Evolutionary conservation across 495 filamentous ascomycete genomes (phyloP).

Genomic region (Umbilicaria muhlenbergii): DNA sequence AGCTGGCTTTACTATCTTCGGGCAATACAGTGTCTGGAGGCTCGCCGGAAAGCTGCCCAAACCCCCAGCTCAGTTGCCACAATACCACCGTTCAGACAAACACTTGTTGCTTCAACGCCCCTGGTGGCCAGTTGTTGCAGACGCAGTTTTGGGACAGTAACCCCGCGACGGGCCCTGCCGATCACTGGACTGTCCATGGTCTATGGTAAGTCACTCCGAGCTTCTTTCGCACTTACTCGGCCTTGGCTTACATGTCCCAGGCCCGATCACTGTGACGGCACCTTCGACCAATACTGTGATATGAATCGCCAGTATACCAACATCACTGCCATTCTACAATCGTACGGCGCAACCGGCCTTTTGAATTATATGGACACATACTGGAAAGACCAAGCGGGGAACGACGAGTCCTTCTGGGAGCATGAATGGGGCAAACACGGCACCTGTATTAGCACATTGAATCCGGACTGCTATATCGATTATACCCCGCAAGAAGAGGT

Average conservation of each 20-base stretch:
- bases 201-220: constrained; percentile 38
- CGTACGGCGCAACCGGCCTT: constrained; percentile 43
- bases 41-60: constrained; percentile 25
- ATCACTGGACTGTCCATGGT: constrained; percentile 83
- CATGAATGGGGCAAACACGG: constrained; percentile 86
- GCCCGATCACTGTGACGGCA: constrained; percentile 82
- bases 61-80: constrained; percentile 41
- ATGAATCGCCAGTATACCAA: constrained; percentile 49
- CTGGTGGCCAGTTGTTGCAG: constrained; percentile 61
- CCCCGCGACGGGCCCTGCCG: constrained; percentile 50
- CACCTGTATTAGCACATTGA: constrained; percentile 43
- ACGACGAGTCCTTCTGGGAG: constrained; percentile 58
- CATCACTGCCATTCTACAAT: constrained; percentile 49
- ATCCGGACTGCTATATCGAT: constrained; percentile 53
- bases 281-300: constrained; percentile 61
- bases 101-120: constrained; percentile 72
- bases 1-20: neutral
- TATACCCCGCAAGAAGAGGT: constrained; percentile 49
- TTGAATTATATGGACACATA: constrained; percentile 61
- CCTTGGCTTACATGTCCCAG: constrained; percentile 11
- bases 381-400: constrained; percentile 55
- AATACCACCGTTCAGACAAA: constrained; percentile 37
- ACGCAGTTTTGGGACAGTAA: constrained; percentile 82
- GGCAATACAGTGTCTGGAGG: constrained; percentile 5
- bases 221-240: neutral